Percentiles rank a stretch among this genome's conserved stretches.
Evolutionary conservation across 192 early-diverging fungal genomes (phyloP).

Genomic region (Mortierella alpina): DNA sequence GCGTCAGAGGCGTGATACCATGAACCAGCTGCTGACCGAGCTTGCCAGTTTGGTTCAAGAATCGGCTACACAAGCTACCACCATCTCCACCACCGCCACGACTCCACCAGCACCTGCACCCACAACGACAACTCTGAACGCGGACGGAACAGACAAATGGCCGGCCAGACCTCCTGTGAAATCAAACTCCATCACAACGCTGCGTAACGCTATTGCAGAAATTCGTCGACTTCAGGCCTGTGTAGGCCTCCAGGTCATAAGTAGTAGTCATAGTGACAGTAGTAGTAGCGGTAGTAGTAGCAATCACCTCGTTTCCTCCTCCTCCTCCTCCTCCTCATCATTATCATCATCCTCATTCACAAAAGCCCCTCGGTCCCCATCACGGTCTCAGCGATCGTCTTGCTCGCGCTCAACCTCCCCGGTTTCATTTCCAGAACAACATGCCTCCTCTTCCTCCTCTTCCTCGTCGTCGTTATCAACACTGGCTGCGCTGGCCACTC

Average conservation of each 20-base stretch:
- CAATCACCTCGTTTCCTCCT: background rate
- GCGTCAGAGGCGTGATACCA: conserved; percentile 47
- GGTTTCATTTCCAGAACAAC: no score
- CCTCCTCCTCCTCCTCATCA: background rate
- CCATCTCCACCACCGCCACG: background rate
- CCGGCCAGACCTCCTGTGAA: conserved; percentile 41
- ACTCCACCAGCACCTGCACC: background rate
- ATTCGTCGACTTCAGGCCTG: conserved; percentile 29
- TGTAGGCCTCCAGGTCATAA: conserved; percentile 7
- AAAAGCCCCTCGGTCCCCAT: no score
- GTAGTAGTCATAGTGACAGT: background rate
- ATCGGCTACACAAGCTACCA: conserved; percentile 18
- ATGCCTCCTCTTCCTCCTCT: background rate
- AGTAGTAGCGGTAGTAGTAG: no score
- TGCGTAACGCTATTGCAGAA: conserved; percentile 37
- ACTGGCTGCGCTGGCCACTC: conserved; percentile 15
- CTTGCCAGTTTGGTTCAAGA: conserved; percentile 38
- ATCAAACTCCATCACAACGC: conserved; percentile 46
- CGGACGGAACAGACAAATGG: conserved; percentile 10
- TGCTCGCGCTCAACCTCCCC: conserved; percentile 1
- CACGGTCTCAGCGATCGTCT: background rate
- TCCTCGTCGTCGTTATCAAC: conserved; percentile 9
- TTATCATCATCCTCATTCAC: background rate
- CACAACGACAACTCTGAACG: background rate
- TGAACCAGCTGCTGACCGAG: conserved; percentile 49